phyloP scores from a whole-genome alignment of 352 stramenopile species.

The Discostella stelligera region DNA sequence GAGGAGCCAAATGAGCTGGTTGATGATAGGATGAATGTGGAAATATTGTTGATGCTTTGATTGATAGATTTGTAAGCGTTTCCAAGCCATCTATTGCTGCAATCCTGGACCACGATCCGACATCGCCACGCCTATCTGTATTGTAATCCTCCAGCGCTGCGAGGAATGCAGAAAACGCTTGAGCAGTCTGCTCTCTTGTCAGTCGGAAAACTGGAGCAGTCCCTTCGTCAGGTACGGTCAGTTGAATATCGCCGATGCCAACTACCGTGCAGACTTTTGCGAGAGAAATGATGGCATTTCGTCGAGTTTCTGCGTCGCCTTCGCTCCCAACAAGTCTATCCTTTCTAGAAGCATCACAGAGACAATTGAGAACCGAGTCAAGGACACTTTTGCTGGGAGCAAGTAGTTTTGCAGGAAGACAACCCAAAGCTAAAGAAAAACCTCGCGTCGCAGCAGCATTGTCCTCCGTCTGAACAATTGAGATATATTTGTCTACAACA shows the following conservation, averaged over 20 bases:
- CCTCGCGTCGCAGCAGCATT: slow-evolving; percentile 90
- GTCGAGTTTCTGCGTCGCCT: slow-evolving; percentile 89
- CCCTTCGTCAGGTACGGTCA: background rate
- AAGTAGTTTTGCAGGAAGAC: slow-evolving; percentile 82
- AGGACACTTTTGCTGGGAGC: slow-evolving; percentile 66
- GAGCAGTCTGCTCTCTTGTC: slow-evolving; percentile 53
- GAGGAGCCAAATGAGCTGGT: background rate
- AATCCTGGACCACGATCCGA: slow-evolving; percentile 96
- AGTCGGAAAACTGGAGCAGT: slow-evolving; percentile 50
- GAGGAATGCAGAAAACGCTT: slow-evolving; percentile 87
- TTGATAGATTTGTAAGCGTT: slow-evolving; percentile 78
- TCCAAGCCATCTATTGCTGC: slow-evolving; percentile 91
- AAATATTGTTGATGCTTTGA: slow-evolving; percentile 55
- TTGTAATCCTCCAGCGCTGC: slow-evolving; percentile 91
- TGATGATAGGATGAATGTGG: slow-evolving; percentile 49
- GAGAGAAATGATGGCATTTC: slow-evolving; percentile 91
- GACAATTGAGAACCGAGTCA: slow-evolving; percentile 61
- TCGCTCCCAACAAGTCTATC: slow-evolving; percentile 70
- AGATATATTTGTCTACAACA: slow-evolving; percentile 82
- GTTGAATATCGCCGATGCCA: slow-evolving; percentile 16
- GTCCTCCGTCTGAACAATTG: slow-evolving; percentile 68
- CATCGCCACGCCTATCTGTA: slow-evolving; percentile 95
- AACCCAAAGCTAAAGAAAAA: slow-evolving; percentile 85
- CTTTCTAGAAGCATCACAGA: slow-evolving; percentile 62
- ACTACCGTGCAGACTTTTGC: slow-evolving; percentile 84